These are phyloP conservation scores for Fomitopsis betulina DNA, from an alignment of 1,284 basidiomycete genomes.

Conservation along the genomic window DNA sequence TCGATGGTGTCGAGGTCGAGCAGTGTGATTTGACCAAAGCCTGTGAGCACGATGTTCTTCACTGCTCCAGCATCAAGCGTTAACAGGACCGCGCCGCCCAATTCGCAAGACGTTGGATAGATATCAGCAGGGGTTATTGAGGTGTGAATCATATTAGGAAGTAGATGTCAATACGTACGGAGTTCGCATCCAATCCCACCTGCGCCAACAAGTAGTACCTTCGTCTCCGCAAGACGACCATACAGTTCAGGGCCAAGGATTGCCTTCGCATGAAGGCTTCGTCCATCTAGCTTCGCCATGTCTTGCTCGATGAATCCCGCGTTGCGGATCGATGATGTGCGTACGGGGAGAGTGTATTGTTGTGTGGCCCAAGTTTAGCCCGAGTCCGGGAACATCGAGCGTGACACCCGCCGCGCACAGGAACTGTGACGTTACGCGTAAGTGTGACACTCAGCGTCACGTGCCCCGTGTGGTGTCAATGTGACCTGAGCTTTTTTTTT, in stretches of 20 bases:
- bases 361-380: too few species aligned
- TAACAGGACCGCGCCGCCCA: not conserved
- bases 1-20: constrained; percentile 99
- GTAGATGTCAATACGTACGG: constrained; percentile 45
- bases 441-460: too few species aligned
- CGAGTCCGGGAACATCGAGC: not conserved
- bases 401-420: constrained; percentile 2
- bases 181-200: constrained; percentile 98
- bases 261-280: constrained; percentile 52
- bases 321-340: not conserved
- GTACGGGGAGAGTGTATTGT: not conserved
- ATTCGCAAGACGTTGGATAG: not conserved
- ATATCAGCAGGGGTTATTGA: too few species aligned
- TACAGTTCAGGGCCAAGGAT: constrained; percentile 74
- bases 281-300: not conserved
- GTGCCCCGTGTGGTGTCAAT: too few species aligned
- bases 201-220: constrained; percentile 89
- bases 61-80: constrained; percentile 43
- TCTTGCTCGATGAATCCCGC: too few species aligned
- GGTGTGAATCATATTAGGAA: not conserved
- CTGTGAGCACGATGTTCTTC: constrained; percentile 93
- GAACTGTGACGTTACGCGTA: constrained; percentile 10
- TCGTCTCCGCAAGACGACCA: constrained; percentile 55
- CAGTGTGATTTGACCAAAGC: constrained; percentile 89
- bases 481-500: too few species aligned